Evolutionary conservation across 73 alveolate species (phyloP), one percentile per base, ranked within the genome.

Genomic region (Paramecium primaurelia): DNA sequence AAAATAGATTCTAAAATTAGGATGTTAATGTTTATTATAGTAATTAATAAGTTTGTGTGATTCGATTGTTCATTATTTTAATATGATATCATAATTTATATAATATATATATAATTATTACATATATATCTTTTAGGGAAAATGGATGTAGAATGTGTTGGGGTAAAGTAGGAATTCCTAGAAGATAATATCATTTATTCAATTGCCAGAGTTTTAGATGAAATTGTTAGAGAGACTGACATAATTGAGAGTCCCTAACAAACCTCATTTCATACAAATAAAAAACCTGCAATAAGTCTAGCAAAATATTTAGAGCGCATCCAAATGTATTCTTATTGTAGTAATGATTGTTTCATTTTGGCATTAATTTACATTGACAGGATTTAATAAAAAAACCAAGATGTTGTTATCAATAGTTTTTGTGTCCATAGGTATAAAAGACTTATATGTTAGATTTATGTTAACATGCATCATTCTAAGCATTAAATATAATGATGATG

Each of bases 401-500:
- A 68, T 38, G 45, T 92, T n/a, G 80, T 85, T 22, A 59, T 92
- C 40, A 86, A 92, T 68, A 22, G 80, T 38, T 85, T 34, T 40
- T 86, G 95, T 68, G 69, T 92, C 20, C 95, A 92, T 59, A 85
- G 91, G 91, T 80, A 80, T 80, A n/a, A 26, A 54, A 18, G 47
- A 73, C 58, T 60, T 32, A 20, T 71, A 32, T 11, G 25, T 89
- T 93, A 96, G 98, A 86, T 89, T 96, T 25, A 71, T 95, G 34
- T 92, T 97, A 28, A 95, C 97, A 58, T 45, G 98, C 25, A 77
- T 95, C 42, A 71, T 96, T 34, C 93, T 92, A 11, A 92, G 97
- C 28, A 94, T 95, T 58, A 97, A 97, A 94, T 95, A 86, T 80
- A 75, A 88, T 64, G 98, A 95, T 60, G 99, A 97, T 71, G 94